Evolutionary conservation across 495 filamentous ascomycete genomes (phyloP).

Genomic region (Trichoderma gamsii): DNA sequence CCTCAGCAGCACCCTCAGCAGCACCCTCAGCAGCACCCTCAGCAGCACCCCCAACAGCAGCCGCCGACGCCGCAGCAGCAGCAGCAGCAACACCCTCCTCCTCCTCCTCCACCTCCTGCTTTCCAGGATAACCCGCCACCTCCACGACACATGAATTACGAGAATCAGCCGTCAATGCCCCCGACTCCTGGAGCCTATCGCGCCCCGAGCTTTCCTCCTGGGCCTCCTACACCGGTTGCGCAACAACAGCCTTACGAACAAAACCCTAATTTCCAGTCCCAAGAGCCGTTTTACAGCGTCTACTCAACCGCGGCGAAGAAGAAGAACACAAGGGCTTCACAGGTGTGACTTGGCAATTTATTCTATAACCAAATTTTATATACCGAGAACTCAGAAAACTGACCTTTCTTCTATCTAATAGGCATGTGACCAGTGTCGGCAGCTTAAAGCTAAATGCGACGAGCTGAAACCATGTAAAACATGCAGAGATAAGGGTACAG

Average conservation of each 20-base stretch:
- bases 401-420: conserved; percentile 22
- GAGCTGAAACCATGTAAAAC: conserved; percentile 56
- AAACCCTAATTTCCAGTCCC: conserved; percentile 28
- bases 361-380: not conserved
- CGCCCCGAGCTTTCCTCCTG: conserved; percentile 40
- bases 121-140: conserved; percentile 36
- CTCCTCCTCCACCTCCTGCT: conserved; percentile 26
- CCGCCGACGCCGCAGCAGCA: conserved; percentile 21
- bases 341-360: conserved; percentile 30
- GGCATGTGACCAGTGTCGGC: conserved; percentile 63
- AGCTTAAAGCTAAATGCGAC: conserved; percentile 67
- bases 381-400: not conserved
- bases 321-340: conserved; percentile 47
- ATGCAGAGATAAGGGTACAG: conserved; percentile 50
- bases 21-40: conserved; percentile 24
- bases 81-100: conserved; percentile 25
- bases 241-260: conserved; percentile 36
- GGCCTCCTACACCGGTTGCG: conserved; percentile 34
- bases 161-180: conserved; percentile 34
- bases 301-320: conserved; percentile 38
- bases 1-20: conserved; percentile 26
- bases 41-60: conserved; percentile 15
- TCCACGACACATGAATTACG: conserved; percentile 42
- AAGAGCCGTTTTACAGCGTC: conserved; percentile 30
- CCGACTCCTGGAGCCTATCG: conserved; percentile 37